Conservation (phyloP, 768 basidiomycete genomes). For the Agrocybe praecox region DNA sequence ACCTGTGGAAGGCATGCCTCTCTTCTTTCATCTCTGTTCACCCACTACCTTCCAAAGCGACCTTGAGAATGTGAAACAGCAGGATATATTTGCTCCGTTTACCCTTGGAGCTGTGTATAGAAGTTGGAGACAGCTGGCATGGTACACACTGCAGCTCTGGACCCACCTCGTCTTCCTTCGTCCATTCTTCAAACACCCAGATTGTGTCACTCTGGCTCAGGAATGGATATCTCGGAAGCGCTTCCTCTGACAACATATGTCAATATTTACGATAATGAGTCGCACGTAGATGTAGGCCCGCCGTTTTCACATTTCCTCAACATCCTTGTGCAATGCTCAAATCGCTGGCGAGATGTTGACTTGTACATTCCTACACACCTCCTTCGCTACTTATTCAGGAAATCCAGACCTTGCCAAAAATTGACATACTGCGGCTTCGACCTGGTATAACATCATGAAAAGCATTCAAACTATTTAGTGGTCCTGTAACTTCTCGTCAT, state of each 20-base stretch:
- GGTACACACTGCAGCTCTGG: slow-evolving; percentile 2
- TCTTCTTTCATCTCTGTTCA: background rate
- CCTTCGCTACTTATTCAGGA: no score
- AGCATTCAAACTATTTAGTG: no score
- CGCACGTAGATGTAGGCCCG: no score
- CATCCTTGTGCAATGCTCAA: no score
- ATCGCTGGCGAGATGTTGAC: background rate
- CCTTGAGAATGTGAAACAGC: background rate
- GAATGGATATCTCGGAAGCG: background rate
- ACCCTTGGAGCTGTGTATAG: background rate
- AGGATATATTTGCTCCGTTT: background rate
- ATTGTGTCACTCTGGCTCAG: no score
- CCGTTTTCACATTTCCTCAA: no score
- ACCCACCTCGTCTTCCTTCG: background rate
- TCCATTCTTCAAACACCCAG: background rate
- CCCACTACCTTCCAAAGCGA: background rate
- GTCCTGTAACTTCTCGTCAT: no score
- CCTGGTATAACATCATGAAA: no score
- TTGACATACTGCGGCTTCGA: no score
- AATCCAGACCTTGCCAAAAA: no score
- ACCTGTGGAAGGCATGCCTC: background rate
- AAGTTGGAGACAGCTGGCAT: slow-evolving; percentile 4
- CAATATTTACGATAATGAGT: background rate
- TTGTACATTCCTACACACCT: no score
- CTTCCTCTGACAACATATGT: background rate